Evolutionary conservation across 1,284 basidiomycete genomes (phyloP).

Genomic region (Singerocomus rubriflavus): DNA sequence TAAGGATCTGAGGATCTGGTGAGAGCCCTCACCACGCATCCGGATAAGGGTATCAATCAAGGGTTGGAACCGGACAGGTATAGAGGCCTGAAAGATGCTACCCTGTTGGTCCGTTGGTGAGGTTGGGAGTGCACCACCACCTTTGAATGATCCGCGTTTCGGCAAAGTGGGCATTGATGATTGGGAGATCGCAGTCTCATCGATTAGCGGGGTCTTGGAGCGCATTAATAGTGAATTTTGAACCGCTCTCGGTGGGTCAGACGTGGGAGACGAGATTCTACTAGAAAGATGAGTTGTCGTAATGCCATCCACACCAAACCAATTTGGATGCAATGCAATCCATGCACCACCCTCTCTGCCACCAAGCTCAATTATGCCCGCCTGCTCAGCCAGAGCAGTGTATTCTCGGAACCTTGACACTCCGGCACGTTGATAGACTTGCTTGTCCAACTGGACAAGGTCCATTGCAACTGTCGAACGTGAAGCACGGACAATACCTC

Average conservation of each 20-base stretch:
- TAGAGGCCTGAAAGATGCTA: not conserved
- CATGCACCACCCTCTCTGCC: conserved; percentile 41
- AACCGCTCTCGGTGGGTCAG: conserved; percentile 7
- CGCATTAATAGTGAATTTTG: conserved; percentile 8
- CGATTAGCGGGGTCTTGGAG: conserved; percentile 1
- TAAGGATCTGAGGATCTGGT: conserved; percentile 17
- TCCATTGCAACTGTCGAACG: conserved; percentile 40
- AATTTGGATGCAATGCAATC: conserved; percentile 43
- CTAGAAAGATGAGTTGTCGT: conserved; percentile 1
- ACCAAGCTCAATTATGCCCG: conserved; percentile 47
- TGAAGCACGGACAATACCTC: conserved; percentile 35
- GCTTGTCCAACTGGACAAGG: conserved; percentile 34
- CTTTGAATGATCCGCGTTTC: not conserved
- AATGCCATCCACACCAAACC: conserved; percentile 15
- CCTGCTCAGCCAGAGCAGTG: conserved; percentile 41
- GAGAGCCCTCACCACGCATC: conserved; percentile 18
- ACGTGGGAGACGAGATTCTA: conserved; percentile 16
- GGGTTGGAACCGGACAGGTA: conserved; percentile 26
- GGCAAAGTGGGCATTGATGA: not conserved
- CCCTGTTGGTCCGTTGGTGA: not conserved
- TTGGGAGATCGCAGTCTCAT: conserved; percentile 1
- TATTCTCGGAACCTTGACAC: conserved; percentile 46
- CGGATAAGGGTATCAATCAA: conserved; percentile 23
- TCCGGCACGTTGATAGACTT: conserved; percentile 42
- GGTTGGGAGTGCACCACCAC: not conserved